Conservation (phyloP, 2,329 filamentous ascomycete genomes). For the Stylonectria norvegica region DNA sequence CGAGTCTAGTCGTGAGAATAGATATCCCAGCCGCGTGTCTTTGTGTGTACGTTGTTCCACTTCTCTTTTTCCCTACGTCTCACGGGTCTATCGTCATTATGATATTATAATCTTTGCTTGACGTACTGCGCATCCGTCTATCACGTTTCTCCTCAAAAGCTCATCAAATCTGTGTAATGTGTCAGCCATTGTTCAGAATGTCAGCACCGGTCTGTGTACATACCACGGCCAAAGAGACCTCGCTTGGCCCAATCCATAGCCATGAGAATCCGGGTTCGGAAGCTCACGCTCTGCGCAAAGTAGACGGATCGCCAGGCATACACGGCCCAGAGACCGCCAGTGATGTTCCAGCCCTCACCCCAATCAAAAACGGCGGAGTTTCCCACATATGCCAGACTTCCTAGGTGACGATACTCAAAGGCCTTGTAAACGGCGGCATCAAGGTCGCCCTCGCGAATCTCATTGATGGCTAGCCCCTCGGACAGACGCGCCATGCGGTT, state of each 20-base stretch:
- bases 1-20: too few species aligned
- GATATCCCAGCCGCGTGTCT: too few species aligned
- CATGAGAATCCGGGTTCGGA: conserved; percentile 81
- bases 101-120: too few species aligned
- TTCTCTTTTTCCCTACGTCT: too few species aligned
- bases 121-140: too few species aligned
- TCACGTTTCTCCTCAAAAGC: too few species aligned
- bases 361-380: conserved; percentile 96
- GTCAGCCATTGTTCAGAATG: too few species aligned
- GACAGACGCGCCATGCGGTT: conserved; percentile 81
- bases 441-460: conserved; percentile 82
- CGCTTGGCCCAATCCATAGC: conserved; percentile 99
- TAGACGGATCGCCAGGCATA: conserved; percentile 97
- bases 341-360: conserved; percentile 69
- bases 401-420: conserved; percentile 90
- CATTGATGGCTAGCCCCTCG: conserved; percentile 72
- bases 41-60: too few species aligned
- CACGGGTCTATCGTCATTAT: too few species aligned
- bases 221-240: conserved; percentile 91
- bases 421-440: conserved; percentile 92
- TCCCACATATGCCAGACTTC: conserved; percentile 89
- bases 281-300: conserved; percentile 94
- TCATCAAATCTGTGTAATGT: conserved; percentile 54
- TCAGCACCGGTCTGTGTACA: too few species aligned
- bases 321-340: conserved; percentile 84